Base-by-base conservation (phyloP, 805 yeast species). In the Saccharomyces mikatae region DNA sequence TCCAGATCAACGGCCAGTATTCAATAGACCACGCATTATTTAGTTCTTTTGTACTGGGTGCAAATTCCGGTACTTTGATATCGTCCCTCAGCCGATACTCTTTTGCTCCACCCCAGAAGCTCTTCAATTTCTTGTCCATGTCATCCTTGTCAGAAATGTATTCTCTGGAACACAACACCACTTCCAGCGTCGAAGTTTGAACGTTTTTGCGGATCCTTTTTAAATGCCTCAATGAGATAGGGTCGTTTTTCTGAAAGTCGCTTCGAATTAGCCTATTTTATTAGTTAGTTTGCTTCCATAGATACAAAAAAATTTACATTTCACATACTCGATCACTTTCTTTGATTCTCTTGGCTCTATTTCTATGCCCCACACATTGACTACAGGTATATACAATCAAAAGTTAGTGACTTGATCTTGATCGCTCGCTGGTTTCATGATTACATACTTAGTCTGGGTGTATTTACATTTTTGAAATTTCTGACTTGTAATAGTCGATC, bases 1-100 rank as follows among this genome's bases (percentile, higher is more conserved):
- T 84, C 98, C 98, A 94, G 44, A 89, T 77, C 52, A 89, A 71
- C 0, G 98, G 98, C 99, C 98, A 92, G 59, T 78, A 80, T 17
- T 72, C 60, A 3, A 68, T 54, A 2, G 90, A 79, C 97, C 97
- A 91, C 46, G 74, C 72, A 0, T 69, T 55, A 24, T 86, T 78
- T 14, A 81, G 68, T n/a, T 84, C 89, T 60, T 84, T 87, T 3
- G 89, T 82, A 4, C 78, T 74, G 0, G 97, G 96, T n/a, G 80
- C 77, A 54, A 75, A 75, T 27, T 62, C 62, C 0, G 97, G 94
- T 1, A 88, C 80, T 3, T 69, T 6, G 2, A 14, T 21, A 5
- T 17, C n/a, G 4, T 24, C 22, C 13, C 8, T 52, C 10, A 54
- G 31, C 1, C 56, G 41, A 32, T 31, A 32, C 2, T 52, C 46